phyloP scores from a whole-genome alignment of 2,329 filamentous ascomycete species.

The Diaporthe nobilis region DNA sequence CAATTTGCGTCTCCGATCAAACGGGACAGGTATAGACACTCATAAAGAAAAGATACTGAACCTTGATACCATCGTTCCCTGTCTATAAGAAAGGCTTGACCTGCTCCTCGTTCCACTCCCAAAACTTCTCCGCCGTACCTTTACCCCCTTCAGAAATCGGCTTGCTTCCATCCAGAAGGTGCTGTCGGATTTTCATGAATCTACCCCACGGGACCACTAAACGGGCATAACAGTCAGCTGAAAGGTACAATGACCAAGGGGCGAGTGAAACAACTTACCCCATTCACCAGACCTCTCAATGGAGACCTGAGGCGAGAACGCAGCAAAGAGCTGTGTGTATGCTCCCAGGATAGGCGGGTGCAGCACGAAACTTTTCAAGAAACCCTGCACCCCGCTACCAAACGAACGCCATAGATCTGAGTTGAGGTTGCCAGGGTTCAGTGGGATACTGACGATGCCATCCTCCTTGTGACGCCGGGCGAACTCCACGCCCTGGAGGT shows the following conservation, averaged over 20 bases:
- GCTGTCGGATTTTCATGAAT: slow-evolving; percentile 50
- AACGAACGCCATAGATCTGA: slow-evolving; percentile 45
- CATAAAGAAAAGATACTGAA: not conserved
- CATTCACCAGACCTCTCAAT: slow-evolving; percentile 47
- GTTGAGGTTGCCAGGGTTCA: slow-evolving; percentile 49
- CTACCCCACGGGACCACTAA: slow-evolving; percentile 57
- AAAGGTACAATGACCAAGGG: not conserved
- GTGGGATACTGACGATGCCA: slow-evolving; percentile 46
- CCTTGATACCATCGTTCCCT: not conserved
- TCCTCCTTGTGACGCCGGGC: slow-evolving; percentile 44
- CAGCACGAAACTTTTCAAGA: slow-evolving; percentile 37
- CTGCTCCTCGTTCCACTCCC: slow-evolving; percentile 59
- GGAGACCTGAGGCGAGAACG: slow-evolving; percentile 53
- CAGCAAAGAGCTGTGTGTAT: slow-evolving; percentile 57
- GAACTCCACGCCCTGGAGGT: slow-evolving; percentile 45
- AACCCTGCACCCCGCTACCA: not conserved
- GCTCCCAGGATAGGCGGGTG: slow-evolving; percentile 50
- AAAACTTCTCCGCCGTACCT: slow-evolving; percentile 55
- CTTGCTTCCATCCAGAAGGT: slow-evolving; percentile 50
- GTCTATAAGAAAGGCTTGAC: slow-evolving; percentile 44
- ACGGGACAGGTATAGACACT: not conserved
- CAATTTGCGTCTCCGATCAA: too few relatives aligned
- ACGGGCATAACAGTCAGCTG: not conserved
- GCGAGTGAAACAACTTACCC: slow-evolving; percentile 38
- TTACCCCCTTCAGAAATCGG: slow-evolving; percentile 55